A percentile compares a stretch with the other conserved stretches of the same genome.
Conservation (phyloP, 78 protist species). For the Salpingoeca rosetta region DNA sequence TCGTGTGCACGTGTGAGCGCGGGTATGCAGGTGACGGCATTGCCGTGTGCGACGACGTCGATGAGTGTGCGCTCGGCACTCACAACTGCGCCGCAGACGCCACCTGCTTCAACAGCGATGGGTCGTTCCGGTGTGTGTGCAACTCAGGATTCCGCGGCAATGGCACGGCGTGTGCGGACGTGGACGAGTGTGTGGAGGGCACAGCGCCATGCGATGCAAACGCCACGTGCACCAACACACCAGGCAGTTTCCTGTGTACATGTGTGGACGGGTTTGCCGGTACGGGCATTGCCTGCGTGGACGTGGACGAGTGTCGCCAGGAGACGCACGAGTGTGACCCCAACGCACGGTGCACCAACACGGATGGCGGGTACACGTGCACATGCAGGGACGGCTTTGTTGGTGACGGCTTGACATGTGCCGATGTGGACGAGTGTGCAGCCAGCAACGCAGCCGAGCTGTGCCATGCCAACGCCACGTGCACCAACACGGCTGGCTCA, state of each 20-base stretch:
- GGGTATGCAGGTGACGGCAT: too few relatives aligned
- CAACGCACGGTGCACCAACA: background rate
- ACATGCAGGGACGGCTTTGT: background rate
- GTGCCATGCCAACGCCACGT: slow-evolving; percentile 19
- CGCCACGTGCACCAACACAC: background rate
- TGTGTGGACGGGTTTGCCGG: background rate
- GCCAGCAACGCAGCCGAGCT: background rate
- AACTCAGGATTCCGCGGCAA: background rate
- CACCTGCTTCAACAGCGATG: background rate
- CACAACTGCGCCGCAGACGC: slow-evolving; percentile 1
- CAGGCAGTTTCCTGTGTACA: background rate
- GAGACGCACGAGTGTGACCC: background rate
- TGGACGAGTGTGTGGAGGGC: slow-evolving; percentile 1
- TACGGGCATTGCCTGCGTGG: background rate
- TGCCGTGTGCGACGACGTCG: too few relatives aligned
- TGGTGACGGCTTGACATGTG: slow-evolving; percentile 16
- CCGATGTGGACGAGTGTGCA: slow-evolving; percentile 25
- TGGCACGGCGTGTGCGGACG: background rate
- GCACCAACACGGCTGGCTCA: slow-evolving; percentile 12
- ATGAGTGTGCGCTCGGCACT: background rate
- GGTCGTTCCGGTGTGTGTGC: background rate
- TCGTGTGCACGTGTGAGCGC: too few relatives aligned
- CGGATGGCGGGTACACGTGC: background rate
- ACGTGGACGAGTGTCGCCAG: slow-evolving; percentile 4
- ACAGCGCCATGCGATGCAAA: background rate